A percentile compares a stretch with the other conserved stretches of the same genome.
Conservation (phyloP, 371 early-diverging fungal species). For the Entomophthora muscae region DNA sequence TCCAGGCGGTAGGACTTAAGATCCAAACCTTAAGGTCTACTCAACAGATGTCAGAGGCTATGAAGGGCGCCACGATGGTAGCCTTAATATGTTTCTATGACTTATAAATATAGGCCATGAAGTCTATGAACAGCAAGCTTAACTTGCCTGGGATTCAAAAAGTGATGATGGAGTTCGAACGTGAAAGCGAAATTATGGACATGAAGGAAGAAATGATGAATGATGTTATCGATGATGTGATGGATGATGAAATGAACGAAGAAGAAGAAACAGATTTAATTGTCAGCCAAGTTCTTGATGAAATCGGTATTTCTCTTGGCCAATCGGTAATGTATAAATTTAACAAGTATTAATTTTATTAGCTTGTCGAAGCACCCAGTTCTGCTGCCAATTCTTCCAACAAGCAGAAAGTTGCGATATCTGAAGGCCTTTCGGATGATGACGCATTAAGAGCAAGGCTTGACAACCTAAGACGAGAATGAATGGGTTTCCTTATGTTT, state of each 20-base stretch:
- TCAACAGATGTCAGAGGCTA: constrained; percentile 90
- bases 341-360: constrained; percentile 10
- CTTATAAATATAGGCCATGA: constrained; percentile 47
- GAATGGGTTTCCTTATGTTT: no score
- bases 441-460: constrained; percentile 79
- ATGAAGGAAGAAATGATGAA: constrained; percentile 98
- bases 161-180: constrained; percentile 95
- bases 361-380: constrained; percentile 41
- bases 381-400: constrained; percentile 23
- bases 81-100: neutral
- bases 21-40: constrained; percentile 87
- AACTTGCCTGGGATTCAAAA: constrained; percentile 84
- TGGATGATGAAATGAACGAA: constrained; percentile 85
- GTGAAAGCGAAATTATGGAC: constrained; percentile 88
- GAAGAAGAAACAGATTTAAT: constrained; percentile 75
- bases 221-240: constrained; percentile 88
- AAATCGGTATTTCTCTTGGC: constrained; percentile 72
- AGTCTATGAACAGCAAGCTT: constrained; percentile 85
- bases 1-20: constrained; percentile 80
- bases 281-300: constrained; percentile 85
- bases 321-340: constrained; percentile 24
- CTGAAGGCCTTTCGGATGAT: constrained; percentile 40
- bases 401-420: constrained; percentile 20
- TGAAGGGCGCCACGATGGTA: constrained; percentile 81
- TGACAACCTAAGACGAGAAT: constrained; percentile 74